phyloP scores from a whole-genome alignment of 164 flowering plant genomes.

The Nymphaea thermarum region DNA sequence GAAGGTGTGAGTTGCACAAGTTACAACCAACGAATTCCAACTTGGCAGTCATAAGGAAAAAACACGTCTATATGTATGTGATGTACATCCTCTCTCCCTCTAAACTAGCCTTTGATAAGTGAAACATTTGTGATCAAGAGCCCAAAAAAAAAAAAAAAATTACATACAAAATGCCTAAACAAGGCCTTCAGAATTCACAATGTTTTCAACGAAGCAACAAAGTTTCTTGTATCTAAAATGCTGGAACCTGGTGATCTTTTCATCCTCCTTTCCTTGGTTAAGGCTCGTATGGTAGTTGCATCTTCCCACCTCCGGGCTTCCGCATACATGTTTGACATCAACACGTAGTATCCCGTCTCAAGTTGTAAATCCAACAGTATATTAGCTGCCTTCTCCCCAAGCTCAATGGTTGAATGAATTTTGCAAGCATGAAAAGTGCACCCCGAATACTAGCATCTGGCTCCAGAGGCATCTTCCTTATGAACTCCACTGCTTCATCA shows the following conservation, averaged over 20 bases:
- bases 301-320: constrained; percentile 47
- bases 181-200: too few species aligned
- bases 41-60: too few species aligned
- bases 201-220: too few species aligned
- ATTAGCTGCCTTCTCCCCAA: constrained; percentile 45
- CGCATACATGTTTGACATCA: constrained; percentile 46
- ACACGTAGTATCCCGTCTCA: constrained; percentile 45
- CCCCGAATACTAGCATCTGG: constrained; percentile 41
- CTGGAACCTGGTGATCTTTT: constrained; percentile 48
- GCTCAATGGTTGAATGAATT: constrained; percentile 43
- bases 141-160: too few species aligned
- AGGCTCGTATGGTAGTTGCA: constrained; percentile 32
- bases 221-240: constrained; percentile 12
- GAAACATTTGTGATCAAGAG: too few species aligned
- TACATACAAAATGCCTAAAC: too few species aligned
- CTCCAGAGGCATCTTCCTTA: constrained; percentile 42
- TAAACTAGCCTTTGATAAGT: too few species aligned
- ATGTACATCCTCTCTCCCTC: too few species aligned
- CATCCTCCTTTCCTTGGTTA: constrained; percentile 47
- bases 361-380: constrained; percentile 50
- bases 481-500: constrained; percentile 56
- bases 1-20: too few species aligned
- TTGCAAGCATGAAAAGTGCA: constrained; percentile 74
- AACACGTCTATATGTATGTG: too few species aligned
- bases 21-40: too few species aligned